phyloP scores from a whole-genome alignment of 2,329 filamentous ascomycete species.

The Fusarium robinianum region DNA sequence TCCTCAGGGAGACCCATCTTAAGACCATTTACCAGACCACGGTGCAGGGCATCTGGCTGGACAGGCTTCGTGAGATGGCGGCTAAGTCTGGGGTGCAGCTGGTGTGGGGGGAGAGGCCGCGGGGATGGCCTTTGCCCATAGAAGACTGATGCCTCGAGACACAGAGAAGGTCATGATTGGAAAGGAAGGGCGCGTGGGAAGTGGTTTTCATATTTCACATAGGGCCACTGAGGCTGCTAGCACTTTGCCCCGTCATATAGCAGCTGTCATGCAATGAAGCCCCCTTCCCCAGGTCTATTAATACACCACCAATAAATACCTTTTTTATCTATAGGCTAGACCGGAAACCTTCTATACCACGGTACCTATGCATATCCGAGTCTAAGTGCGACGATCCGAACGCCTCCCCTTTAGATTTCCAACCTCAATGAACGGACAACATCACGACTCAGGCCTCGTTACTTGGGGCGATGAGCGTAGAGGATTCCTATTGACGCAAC shows the following conservation, averaged over 20 bases:
- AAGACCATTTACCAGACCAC: conserved; percentile 42
- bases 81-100: conserved; percentile 35
- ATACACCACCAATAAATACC: neutral
- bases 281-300: too few species aligned
- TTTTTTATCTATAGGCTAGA: neutral
- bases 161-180: too few species aligned
- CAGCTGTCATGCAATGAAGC: too few species aligned
- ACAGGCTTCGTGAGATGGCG: conserved; percentile 35
- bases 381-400: conserved; percentile 17
- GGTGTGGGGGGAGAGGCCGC: conserved; percentile 37
- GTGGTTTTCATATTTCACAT: too few species aligned
- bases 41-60: conserved; percentile 39
- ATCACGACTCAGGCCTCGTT: conserved; percentile 9
- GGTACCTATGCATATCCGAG: conserved; percentile 6
- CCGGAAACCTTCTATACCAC: conserved; percentile 8
- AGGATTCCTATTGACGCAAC: too few species aligned
- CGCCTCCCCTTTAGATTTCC: conserved; percentile 6
- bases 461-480: too few species aligned
- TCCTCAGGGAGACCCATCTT: conserved; percentile 40
- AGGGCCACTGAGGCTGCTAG: too few species aligned
- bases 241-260: neutral
- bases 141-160: too few species aligned
- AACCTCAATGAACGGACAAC: neutral
- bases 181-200: too few species aligned
- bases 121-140: conserved; percentile 40